Conservation (phyloP, 2,329 filamentous ascomycete genomes). For the Fusarium nelsonii region DNA sequence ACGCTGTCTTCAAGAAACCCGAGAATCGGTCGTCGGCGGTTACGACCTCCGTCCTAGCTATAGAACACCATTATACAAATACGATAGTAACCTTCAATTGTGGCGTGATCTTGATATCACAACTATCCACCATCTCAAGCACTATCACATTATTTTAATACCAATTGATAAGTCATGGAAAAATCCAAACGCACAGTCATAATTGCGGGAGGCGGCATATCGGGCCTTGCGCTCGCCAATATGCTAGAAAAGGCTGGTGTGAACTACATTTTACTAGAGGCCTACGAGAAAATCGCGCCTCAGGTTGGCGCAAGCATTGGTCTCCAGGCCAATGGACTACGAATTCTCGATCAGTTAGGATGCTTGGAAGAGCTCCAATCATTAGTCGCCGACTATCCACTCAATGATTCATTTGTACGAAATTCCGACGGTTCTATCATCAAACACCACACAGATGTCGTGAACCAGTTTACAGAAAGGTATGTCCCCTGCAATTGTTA, state of each 20-base stretch:
- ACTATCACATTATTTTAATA: too few relatives aligned
- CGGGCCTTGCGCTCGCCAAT: slow-evolving; percentile 29
- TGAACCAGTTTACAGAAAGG: background rate
- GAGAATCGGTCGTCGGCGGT: background rate
- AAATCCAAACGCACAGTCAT: background rate
- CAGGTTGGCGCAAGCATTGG: slow-evolving; percentile 62
- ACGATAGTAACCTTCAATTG: background rate
- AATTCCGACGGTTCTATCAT: background rate
- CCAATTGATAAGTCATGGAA: background rate
- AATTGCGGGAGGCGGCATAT: slow-evolving; percentile 27
- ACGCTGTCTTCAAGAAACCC: background rate
- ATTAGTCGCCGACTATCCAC: background rate
- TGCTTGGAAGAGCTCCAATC: background rate
- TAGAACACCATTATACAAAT: background rate
- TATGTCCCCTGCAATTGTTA: rapidly evolving
- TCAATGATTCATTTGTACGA: background rate
- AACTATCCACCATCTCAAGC: too few relatives aligned
- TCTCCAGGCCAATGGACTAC: slow-evolving; percentile 56
- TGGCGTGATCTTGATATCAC: background rate
- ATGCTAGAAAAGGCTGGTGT: slow-evolving; percentile 48
- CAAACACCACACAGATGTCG: rapidly evolving
- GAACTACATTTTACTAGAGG: slow-evolving; percentile 63
- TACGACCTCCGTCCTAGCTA: background rate
- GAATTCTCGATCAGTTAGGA: slow-evolving; percentile 61
- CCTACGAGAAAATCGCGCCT: slow-evolving; percentile 56